Conservation (phyloP, 2,329 filamentous ascomycete genomes). For the Lasiodiplodia theobromae region DNA sequence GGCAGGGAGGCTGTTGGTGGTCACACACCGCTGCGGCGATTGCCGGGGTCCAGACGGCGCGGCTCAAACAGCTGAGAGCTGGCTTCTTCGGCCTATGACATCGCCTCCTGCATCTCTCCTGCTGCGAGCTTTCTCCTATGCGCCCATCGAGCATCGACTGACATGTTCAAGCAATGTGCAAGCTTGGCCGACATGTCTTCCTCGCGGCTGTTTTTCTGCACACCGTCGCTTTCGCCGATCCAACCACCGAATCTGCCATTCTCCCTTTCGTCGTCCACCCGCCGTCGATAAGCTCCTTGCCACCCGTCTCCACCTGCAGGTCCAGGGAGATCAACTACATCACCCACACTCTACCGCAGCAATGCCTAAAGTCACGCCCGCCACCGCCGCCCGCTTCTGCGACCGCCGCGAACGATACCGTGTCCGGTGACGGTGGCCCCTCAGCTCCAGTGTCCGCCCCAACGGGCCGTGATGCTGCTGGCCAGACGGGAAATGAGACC, state of each 20-base stretch:
- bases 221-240: slow-evolving; percentile 33
- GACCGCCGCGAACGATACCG: slow-evolving; percentile 14
- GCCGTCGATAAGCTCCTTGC: slow-evolving; percentile 26
- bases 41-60: slow-evolving; percentile 9
- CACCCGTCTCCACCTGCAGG: slow-evolving; percentile 48
- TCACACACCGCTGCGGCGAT: slow-evolving; percentile 27
- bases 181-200: slow-evolving; percentile 32
- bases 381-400: slow-evolving; percentile 34
- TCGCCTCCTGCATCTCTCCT: slow-evolving; percentile 10
- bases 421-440: slow-evolving; percentile 1
- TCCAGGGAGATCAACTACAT: slow-evolving; percentile 80
- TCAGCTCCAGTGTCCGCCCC: not conserved
- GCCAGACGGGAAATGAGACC: slow-evolving; percentile 27
- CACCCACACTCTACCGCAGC: slow-evolving; percentile 77
- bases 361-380: slow-evolving; percentile 74
- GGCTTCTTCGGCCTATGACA: slow-evolving; percentile 28
- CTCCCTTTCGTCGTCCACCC: slow-evolving; percentile 30
- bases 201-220: slow-evolving; percentile 35
- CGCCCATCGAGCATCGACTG: slow-evolving; percentile 23
- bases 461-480: slow-evolving; percentile 1
- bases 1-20: not conserved
- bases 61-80: slow-evolving; percentile 18
- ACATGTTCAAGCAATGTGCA: slow-evolving; percentile 32
- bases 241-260: slow-evolving; percentile 28
- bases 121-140: slow-evolving; percentile 26